Conservation (phyloP, 169 alveolate species). For the Hepatocystis sp. region DNA sequence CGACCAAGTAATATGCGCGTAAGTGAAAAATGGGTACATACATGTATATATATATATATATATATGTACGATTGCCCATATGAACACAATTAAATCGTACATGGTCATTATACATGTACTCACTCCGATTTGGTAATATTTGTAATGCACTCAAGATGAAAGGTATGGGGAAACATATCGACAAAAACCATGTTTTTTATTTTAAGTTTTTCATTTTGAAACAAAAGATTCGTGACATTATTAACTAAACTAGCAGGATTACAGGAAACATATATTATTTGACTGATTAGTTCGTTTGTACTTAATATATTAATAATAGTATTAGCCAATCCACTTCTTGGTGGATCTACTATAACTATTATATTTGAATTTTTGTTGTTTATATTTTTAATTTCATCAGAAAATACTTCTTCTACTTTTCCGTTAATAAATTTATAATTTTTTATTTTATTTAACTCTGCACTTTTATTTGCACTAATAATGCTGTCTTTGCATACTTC, state of each 20-base stretch:
- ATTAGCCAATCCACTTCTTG: conserved; percentile 64
- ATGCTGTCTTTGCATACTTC: conserved; percentile 74
- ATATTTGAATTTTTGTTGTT: conserved; percentile 29
- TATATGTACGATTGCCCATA: no score
- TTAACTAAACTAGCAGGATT: conserved; percentile 46
- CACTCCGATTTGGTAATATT: conserved; percentile 16
- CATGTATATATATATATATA: no score
- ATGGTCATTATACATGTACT: no score
- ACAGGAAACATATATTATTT: conserved; percentile 75
- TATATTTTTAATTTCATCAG: conserved; percentile 58
- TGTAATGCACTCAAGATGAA: conserved; percentile 69
- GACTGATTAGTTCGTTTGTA: conserved; percentile 38
- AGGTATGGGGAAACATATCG: conserved; percentile 76
- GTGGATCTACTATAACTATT: conserved; percentile 75
- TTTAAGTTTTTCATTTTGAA: conserved; percentile 53
- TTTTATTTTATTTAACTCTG: conserved; percentile 61
- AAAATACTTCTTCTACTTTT: conserved; percentile 68
- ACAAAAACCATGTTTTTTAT: conserved; percentile 66
- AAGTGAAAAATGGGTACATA: no score
- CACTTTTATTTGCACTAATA: conserved; percentile 70
- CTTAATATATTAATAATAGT: conserved; percentile 54
- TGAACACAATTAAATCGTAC: no score
- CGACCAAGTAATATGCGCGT: no score
- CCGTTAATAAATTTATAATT: conserved; percentile 74
- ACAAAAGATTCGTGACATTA: conserved; percentile 61